Percentiles rank a stretch among this genome's conserved stretches.
phyloP scores from a whole-genome alignment of 441 rosid species.

The Populus trichocarpa region DNA sequence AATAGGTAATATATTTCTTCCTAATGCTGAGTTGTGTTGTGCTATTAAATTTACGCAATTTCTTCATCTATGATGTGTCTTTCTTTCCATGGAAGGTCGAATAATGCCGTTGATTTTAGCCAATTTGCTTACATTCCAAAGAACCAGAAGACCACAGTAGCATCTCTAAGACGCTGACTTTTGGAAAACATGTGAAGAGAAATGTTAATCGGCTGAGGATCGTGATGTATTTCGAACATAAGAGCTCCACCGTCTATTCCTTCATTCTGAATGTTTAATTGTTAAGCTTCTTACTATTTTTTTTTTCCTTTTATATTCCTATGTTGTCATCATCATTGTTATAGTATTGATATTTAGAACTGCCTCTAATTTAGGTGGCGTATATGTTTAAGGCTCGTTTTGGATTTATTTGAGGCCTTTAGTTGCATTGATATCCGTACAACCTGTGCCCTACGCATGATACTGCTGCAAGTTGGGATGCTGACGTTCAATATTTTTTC shows the following conservation, averaged over 20 bases:
- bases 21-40: background rate
- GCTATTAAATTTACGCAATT: background rate
- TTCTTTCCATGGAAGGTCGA: constrained; percentile 37
- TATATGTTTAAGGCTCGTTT: background rate
- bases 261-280: background rate
- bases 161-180: constrained; percentile 38
- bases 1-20: constrained; percentile 39
- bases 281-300: background rate
- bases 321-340: background rate
- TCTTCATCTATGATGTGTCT: constrained; percentile 16
- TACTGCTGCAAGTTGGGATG: constrained; percentile 16
- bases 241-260: constrained; percentile 14
- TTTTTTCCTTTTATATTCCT: background rate
- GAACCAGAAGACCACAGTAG: constrained; percentile 27
- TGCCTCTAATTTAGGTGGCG: constrained; percentile 14
- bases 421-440: background rate
- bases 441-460: background rate
- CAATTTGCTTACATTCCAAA: constrained; percentile 56
- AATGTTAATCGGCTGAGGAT: constrained; percentile 5
- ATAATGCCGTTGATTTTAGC: constrained; percentile 43
- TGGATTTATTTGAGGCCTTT: background rate
- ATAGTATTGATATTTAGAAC: background rate
- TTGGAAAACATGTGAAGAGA: constrained; percentile 3
- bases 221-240: background rate
- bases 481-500: background rate